Percentiles rank a stretch among this genome's conserved stretches.
phyloP scores from a whole-genome alignment of 108 stramenopile species.

The Nannochloropsis oceanica region DNA sequence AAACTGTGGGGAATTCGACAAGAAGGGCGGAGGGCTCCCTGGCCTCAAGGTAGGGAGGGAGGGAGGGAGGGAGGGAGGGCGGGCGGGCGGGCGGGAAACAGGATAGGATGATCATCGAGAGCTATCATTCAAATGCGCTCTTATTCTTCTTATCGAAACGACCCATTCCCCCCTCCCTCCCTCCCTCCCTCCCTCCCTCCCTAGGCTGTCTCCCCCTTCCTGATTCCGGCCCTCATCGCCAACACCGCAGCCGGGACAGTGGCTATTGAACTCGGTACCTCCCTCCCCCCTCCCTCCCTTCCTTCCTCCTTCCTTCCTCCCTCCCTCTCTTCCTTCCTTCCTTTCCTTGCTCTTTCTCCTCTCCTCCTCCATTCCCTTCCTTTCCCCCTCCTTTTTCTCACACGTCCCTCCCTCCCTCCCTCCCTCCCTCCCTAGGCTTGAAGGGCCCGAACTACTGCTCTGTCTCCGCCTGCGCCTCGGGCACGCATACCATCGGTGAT shows the following conservation, averaged over 20 bases:
- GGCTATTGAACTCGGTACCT: conserved; percentile 31
- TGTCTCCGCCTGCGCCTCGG: conserved; percentile 74
- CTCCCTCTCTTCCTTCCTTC: not conserved
- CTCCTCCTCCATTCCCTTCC: too few species aligned
- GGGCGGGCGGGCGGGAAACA: not conserved
- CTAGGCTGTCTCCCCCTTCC: conserved; percentile 29
- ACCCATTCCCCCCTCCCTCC: not conserved
- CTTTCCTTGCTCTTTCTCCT: not conserved
- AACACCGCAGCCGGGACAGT: conserved; percentile 39
- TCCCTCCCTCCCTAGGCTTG: too few species aligned
- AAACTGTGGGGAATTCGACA: conserved; percentile 23
- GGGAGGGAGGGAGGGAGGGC: not conserved
- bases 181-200: not conserved
- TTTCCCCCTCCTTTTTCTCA: too few species aligned
- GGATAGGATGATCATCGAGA: not conserved
- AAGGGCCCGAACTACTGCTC: conserved; percentile 88
- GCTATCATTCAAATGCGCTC: not conserved
- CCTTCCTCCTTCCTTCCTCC: not conserved
- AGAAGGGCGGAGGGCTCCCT: not conserved
- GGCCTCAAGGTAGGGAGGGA: conserved; percentile 15
- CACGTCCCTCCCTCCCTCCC: too few species aligned
- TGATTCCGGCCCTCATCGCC: conserved; percentile 39
- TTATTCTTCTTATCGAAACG: not conserved
- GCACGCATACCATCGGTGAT: conserved; percentile 79
- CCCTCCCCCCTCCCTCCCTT: too few species aligned